phyloP scores from a whole-genome alignment of 202 grass and related monocot genomes.

The Elaeis oleifera region DNA sequence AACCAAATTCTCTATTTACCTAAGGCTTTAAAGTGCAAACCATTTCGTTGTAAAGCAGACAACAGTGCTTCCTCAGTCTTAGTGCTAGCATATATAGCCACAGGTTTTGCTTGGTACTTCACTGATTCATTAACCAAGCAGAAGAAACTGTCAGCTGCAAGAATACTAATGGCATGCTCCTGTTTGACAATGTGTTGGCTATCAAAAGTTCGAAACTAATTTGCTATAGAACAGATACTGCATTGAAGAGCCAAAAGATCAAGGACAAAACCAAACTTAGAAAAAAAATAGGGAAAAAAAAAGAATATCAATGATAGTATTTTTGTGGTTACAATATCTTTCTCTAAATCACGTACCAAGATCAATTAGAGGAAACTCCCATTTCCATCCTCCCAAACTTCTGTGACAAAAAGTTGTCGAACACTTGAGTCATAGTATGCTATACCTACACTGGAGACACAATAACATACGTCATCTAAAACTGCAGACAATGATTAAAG shows the following conservation, averaged over 20 bases:
- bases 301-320: too few relatives aligned
- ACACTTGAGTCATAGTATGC: conserved; percentile 84
- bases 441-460: conserved; percentile 55
- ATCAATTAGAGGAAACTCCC: conserved; percentile 84
- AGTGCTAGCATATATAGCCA: conserved; percentile 82
- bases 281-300: too few relatives aligned
- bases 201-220: conserved; percentile 5
- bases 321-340: not conserved
- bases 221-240: too few relatives aligned
- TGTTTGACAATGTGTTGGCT: not conserved
- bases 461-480: conserved; percentile 11
- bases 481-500: not conserved
- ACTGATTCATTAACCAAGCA: conserved; percentile 37
- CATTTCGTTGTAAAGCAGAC: conserved; percentile 66
- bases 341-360: conserved; percentile 47
- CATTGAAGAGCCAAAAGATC: too few relatives aligned
- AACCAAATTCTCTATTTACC: not conserved
- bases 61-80: conserved; percentile 84
- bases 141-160: conserved; percentile 27
- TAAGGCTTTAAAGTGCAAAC: conserved; percentile 31
- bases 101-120: conserved; percentile 84
- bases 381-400: conserved; percentile 80
- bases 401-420: conserved; percentile 74
- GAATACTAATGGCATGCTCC: conserved; percentile 1
- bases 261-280: too few relatives aligned